Evolutionary conservation across 495 filamentous ascomycete genomes (phyloP).

Genomic region (Neurospora intermedia): DNA sequence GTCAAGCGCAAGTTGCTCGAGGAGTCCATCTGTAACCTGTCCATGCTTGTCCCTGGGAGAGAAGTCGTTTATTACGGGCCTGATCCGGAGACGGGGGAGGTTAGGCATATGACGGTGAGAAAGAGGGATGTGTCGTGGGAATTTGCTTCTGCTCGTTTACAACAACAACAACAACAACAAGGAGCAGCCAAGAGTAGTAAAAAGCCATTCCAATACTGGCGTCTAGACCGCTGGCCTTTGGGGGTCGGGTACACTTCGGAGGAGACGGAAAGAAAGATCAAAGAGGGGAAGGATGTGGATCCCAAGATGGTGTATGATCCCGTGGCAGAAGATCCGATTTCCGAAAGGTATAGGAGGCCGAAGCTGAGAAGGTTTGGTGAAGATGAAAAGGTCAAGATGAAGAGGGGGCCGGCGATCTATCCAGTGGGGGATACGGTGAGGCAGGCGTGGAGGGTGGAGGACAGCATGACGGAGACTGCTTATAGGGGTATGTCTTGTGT

Average conservation of each 20-base stretch:
- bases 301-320: slow-evolving; percentile 9
- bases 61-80: background rate
- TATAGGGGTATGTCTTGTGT: slow-evolving; percentile 6
- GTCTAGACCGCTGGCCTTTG: slow-evolving; percentile 19
- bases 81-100: background rate
- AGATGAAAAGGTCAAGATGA: slow-evolving; percentile 8
- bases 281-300: slow-evolving; percentile 1
- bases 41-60: slow-evolving; percentile 16
- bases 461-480: slow-evolving; percentile 5
- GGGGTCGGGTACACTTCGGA: slow-evolving; percentile 1
- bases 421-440: slow-evolving; percentile 17
- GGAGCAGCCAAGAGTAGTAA: background rate
- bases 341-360: slow-evolving; percentile 7
- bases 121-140: slow-evolving; percentile 17
- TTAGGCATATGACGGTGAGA: slow-evolving; percentile 6
- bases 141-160: background rate
- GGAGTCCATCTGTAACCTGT: slow-evolving; percentile 15
- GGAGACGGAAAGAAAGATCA: background rate
- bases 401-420: slow-evolving; percentile 11
- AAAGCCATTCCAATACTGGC: slow-evolving; percentile 9
- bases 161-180: too few relatives aligned
- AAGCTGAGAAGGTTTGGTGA: slow-evolving; percentile 12
- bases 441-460: slow-evolving; percentile 11
- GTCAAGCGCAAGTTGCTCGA: slow-evolving; percentile 14
- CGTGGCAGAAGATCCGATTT: slow-evolving; percentile 3